Evolutionary conservation across 208 protist genomes (phyloP).

Genomic region (Leishmania braziliensis): DNA sequence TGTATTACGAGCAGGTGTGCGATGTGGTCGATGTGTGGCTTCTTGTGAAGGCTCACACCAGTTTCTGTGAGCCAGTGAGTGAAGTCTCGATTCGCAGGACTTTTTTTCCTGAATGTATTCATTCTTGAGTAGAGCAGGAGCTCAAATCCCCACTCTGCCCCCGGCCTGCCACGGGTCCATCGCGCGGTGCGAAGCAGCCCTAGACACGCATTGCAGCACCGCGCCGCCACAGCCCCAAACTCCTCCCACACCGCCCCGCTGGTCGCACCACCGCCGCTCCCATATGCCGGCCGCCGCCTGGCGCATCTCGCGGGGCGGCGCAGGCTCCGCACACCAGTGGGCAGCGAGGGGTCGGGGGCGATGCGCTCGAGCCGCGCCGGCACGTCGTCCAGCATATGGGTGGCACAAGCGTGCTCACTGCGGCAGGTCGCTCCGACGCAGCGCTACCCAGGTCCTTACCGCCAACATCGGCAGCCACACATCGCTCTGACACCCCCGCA

Average conservation of each 20-base stretch:
- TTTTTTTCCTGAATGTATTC: not conserved
- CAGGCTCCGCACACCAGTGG: too few species aligned
- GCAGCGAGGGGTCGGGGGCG: too few species aligned
- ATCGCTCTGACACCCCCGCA: too few species aligned
- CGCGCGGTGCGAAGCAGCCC: not conserved
- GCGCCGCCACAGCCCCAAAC: not conserved
- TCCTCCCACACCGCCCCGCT: not conserved
- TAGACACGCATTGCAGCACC: not conserved
- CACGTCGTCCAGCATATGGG: not conserved
- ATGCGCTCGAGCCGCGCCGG: too few species aligned
- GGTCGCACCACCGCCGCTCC: too few species aligned
- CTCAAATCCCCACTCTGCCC: not conserved
- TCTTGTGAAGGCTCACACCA: not conserved
- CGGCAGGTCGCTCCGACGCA: too few species aligned
- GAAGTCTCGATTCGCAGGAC: not conserved
- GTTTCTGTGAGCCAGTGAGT: not conserved
- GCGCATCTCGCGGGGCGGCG: too few species aligned
- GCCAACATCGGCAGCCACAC: too few species aligned
- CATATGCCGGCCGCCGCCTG: too few species aligned
- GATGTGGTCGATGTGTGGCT: not conserved
- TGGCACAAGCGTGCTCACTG: too few species aligned
- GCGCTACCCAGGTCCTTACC: too few species aligned
- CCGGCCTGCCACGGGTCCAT: not conserved
- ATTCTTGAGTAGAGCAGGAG: not conserved
- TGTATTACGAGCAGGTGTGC: not conserved